Base-by-base conservation (phyloP, 352 stramenopile genomes). In the Pythium chondricola region DNA sequence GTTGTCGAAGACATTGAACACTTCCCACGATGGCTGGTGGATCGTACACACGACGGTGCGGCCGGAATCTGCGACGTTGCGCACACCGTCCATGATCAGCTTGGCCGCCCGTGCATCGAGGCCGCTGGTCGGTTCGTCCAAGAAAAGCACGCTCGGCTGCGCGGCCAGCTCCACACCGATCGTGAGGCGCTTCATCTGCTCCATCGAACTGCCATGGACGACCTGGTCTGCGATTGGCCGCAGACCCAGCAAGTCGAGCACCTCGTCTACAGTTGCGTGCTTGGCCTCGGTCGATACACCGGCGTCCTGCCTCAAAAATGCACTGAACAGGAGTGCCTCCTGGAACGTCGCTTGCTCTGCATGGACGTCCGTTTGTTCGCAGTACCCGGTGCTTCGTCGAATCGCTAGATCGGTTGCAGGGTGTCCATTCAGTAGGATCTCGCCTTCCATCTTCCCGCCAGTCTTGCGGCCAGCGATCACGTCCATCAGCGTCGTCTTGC, bases 151-250 rank as follows among this genome's bases (percentile, higher is more conserved):
- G 16, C 62, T 67, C 20, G 85, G 69, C 22, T 84, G 77, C 2
- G 74, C 74, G 2, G 89, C 80, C 33, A 97, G 59, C 39, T 96
- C 88, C 8, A 96, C 74, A 31, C 81, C 88, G 17, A 95, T 83
- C 25, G 60, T 69, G 13, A 72, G 35, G 10, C 63, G 55, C 51
- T 72, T 72, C 47, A 54, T 44, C 27, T 67, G 52, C 46, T 67
- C 58, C 1, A 61, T 27, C 21, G 56, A 63, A 6, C 24, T 32
- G 16, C 50, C 50, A 9, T 54, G 56, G 37, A 73, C 59, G 20
- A 73, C 59, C 22, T 52, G 43, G 29, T 70, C 52, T 6, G 61
- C 61, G 30, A 69, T 64, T 7, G 22, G 25, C 10, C 29, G 48
- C 42, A 71, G 38, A 22, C 58, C 60, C 21, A 72, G 43, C 16